A percentile compares a stretch with the other conserved stretches of the same genome.
These are phyloP conservation scores for Alopecurus myosuroides DNA, from an alignment of 176 grass and related monocot genomes.

Conservation along the genomic window DNA sequence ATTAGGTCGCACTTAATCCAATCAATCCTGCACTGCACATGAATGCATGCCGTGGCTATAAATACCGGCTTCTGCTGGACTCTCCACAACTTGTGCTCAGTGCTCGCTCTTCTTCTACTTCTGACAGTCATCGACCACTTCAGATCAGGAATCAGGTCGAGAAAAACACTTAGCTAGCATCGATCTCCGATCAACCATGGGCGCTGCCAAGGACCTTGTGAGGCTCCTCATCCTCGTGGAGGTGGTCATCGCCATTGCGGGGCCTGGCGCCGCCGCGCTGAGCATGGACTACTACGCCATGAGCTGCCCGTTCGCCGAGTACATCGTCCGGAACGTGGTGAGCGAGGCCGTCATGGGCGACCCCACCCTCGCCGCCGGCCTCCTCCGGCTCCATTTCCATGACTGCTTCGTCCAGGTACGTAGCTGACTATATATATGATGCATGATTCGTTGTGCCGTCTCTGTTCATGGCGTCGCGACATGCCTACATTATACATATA, in stretches of 20 bases:
- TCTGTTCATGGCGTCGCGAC: neutral
- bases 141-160: neutral
- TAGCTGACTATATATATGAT: neutral
- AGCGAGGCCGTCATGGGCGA: conserved; percentile 40
- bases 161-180: neutral
- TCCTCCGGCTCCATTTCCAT: conserved; percentile 89
- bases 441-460: neutral
- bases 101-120: conserved; percentile 8
- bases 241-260: conserved; percentile 23
- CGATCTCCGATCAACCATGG: neutral
- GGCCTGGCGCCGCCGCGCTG: conserved; percentile 39
- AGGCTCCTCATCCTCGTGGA: conserved; percentile 35
- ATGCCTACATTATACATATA: neutral
- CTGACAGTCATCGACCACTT: neutral
- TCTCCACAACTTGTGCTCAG: neutral
- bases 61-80: conserved; percentile 27
- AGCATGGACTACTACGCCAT: conserved; percentile 70
- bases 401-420: conserved; percentile 93
- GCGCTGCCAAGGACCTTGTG: conserved; percentile 24
- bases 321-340: conserved; percentile 47
- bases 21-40: conserved; percentile 1
- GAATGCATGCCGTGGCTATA: conserved; percentile 41
- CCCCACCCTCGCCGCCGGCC: conserved; percentile 57
- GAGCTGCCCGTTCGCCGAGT: conserved; percentile 82
- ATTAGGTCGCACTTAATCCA: neutral